Evolutionary conservation across 192 early-diverging fungal species (phyloP), one percentile per base, ranked within the genome.

Genomic region (Pilaira anomala): DNA sequence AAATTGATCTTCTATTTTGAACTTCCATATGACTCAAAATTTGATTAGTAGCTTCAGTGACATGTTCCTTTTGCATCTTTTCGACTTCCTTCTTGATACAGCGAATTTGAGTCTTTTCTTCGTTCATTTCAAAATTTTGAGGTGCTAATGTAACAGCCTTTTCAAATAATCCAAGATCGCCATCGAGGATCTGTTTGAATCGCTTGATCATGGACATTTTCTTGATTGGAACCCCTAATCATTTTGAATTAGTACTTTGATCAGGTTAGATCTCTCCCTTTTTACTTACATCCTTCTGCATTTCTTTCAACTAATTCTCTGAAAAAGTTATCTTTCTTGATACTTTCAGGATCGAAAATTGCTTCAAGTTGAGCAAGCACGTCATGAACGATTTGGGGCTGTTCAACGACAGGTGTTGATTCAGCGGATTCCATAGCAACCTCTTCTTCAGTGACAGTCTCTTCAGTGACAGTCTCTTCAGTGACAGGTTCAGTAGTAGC

Each of bases 231-330:
- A 73, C 48, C 71, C 71, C 71, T 73, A 56, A 50, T 41, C 21
- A 7, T n/a, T 48, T 14, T 25, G 2, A 48, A 8, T 24, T 51
- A 24, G 16, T 51, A 8, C 16, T 51, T 51, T 12, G 12, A 40
- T 7, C 25, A 36, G 1, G 11, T 36, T 36, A 36, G 6, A 13
- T 5, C 8, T 16, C 48, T 18, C n/a, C 2, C 8, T 24, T 24
- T 8, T 62, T 2, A 48, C 55, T 72, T 72, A 72, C 71, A 72
- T 36, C 71, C 71, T 60, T 67, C 71, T 3, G 61, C 54, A 19
- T 61, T 29, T 41, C 67, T 65, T 28, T 50, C 50, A 12, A 58
- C 54, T 45, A 73, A 54, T 59, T 73, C 71, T 5, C 62, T 36
- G 36, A 73, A 58, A 44, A 73, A 73, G 6, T 55, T 62, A 44